Base-by-base conservation (phyloP, 768 basidiomycete species). In the Pleurotus tuoliensis region DNA sequence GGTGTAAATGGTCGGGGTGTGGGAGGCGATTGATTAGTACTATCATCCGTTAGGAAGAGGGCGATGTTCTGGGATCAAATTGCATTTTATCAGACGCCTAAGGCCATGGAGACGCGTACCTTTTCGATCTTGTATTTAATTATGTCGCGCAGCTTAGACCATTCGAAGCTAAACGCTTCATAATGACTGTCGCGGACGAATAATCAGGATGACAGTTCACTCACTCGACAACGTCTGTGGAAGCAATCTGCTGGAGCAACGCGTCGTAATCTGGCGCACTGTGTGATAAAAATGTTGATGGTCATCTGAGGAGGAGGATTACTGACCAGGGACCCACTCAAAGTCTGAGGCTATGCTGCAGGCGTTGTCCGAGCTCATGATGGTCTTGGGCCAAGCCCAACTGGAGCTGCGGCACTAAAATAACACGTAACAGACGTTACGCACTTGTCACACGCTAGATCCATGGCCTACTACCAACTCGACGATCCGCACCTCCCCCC, bases 41-140 rank as follows among this genome's bases (percentile, higher is more conserved):
- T 15, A 6, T 38, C 37, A 27, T 76, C 74, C 43, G 71, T 64
- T 53, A 83, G 70, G 69, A 81, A 84, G 9, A 76, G 59, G 20
- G 69, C 68, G 40, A 80, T 76, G 59, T 84, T 87, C 82, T 86
- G 63, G 27, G 47, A 30, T 13, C 40, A 24, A 48, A 30, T 22
- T 44, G 9, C 27, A 30, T 20, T 20, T 20, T 25, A 34, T 34
- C 30, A 34, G 30, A 34, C 9, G 30, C 30, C 9, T 11, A 52
- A 55, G 30, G 53, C 46, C 25, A 61, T 55, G 6, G 46, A 51
- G 38, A n/a, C 49, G 60, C 43, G 54, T 62, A 91, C 91, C 76
- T 90, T 73, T 63, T 79, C 71, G 9, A 92, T 74, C 68, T 84
- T 90, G 67, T 78, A 67, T 67, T 91, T 92, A 67, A 94, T 82